Evolutionary conservation across 768 basidiomycete species (phyloP).

Genomic region (Tulasnella sp.): DNA sequence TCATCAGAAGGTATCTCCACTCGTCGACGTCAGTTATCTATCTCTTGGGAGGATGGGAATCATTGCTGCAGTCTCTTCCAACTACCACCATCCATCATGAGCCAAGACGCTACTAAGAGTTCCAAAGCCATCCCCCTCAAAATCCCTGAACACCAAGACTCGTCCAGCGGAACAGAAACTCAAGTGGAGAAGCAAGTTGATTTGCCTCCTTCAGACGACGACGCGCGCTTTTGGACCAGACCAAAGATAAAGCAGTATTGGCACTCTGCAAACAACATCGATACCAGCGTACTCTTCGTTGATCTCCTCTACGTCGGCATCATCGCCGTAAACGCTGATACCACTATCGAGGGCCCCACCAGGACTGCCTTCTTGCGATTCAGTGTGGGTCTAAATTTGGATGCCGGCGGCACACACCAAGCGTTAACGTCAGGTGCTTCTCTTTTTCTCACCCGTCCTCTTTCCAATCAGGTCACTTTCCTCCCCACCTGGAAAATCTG

Average conservation of each 20-base stretch:
- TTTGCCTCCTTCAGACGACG: background rate
- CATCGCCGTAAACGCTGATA: slow-evolving; percentile 15
- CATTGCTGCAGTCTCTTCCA: too few relatives aligned
- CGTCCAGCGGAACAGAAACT: background rate
- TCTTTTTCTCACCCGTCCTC: too few relatives aligned
- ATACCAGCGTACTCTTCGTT: slow-evolving; percentile 3
- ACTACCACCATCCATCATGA: background rate
- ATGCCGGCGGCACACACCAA: too few relatives aligned
- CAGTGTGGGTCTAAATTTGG: background rate
- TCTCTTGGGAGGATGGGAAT: too few relatives aligned
- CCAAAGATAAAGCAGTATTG: slow-evolving; percentile 5
- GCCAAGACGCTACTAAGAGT: background rate
- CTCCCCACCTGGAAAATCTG: slow-evolving; percentile 8
- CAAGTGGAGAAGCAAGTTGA: background rate
- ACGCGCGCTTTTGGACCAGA: background rate
- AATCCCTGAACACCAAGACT: background rate
- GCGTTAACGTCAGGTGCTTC: too few relatives aligned
- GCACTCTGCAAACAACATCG: background rate
- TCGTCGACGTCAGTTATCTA: too few relatives aligned
- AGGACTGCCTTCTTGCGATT: background rate
- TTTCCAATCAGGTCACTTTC: slow-evolving; percentile 6
- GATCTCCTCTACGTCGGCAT: slow-evolving; percentile 16
- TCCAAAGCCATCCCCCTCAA: background rate
- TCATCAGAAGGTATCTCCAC: too few relatives aligned
- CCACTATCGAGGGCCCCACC: background rate